phyloP scores from a whole-genome alignment of 2,329 filamentous ascomycete species.

The Cladobotryum protrusum region DNA sequence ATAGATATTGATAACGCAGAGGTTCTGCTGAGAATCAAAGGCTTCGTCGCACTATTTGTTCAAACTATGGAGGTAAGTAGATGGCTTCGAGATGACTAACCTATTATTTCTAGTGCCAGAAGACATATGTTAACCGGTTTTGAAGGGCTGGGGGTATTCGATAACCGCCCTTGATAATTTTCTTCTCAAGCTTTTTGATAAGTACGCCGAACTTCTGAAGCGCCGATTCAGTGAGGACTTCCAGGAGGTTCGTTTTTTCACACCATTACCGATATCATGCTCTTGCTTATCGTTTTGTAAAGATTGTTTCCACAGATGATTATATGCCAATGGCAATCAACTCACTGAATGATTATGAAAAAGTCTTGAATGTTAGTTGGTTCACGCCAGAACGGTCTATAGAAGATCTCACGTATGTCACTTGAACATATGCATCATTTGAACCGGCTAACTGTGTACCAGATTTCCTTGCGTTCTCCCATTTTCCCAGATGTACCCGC shows the following conservation, averaged over 20 bases:
- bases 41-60: constrained; percentile 86
- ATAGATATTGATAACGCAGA: constrained; percentile 81
- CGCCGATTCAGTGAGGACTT: constrained; percentile 92
- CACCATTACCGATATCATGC: background rate
- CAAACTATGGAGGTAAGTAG: constrained; percentile 85
- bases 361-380: constrained; percentile 94
- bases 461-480: constrained; percentile 93
- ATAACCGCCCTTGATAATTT: constrained; percentile 77
- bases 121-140: constrained; percentile 62
- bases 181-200: constrained; percentile 82
- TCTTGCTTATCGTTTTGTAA: constrained; percentile 1
- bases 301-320: constrained; percentile 83
- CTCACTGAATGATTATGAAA: constrained; percentile 83
- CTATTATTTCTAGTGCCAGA: no score
- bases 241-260: constrained; percentile 60
- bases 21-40: constrained; percentile 88
- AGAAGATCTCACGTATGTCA: constrained; percentile 65
- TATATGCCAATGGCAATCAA: constrained; percentile 99
- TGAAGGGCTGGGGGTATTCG: constrained; percentile 80
- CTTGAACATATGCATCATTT: background rate
- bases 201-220: constrained; percentile 88
- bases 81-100: constrained; percentile 28
- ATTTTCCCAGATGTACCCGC: constrained; percentile 97
- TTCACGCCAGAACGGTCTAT: constrained; percentile 76
- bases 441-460: constrained; percentile 8